These are phyloP conservation scores for Trichocladium uniseriatum DNA, from an alignment of 495 filamentous ascomycete species.

Conservation along the genomic window DNA sequence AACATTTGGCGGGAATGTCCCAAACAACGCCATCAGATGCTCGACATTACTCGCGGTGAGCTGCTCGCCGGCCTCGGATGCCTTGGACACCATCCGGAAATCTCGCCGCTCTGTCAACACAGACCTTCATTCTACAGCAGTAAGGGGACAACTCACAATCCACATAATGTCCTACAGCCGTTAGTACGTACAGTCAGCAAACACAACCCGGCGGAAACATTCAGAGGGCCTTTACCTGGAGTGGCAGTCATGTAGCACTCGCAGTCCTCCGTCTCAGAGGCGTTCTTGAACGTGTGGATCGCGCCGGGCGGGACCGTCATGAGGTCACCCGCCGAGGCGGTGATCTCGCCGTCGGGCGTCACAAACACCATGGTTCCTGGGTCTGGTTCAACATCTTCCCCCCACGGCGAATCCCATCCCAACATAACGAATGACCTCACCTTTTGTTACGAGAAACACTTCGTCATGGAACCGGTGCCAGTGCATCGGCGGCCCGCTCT, in stretches of 20 bases:
- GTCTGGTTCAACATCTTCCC: not conserved
- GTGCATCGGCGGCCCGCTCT: conserved; percentile 37
- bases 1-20: conserved; percentile 26
- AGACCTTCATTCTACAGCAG: not conserved
- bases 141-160: conserved; percentile 17
- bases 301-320: conserved; percentile 43
- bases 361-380: conserved; percentile 26
- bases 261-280: conserved; percentile 40
- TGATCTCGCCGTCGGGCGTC: conserved; percentile 35
- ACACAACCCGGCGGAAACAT: not conserved
- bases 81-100: conserved; percentile 28
- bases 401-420: too few species aligned
- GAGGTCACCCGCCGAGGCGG: conserved; percentile 41
- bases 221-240: conserved; percentile 21
- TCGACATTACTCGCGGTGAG: conserved; percentile 14
- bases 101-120: conserved; percentile 13
- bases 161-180: conserved; percentile 19
- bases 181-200: not conserved
- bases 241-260: conserved; percentile 49
- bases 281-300: conserved; percentile 47
- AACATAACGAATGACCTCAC: too few species aligned
- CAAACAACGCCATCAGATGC: conserved; percentile 31
- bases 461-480: conserved; percentile 45
- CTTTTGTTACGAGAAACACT: conserved; percentile 45
- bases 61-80: conserved; percentile 13